These are phyloP conservation scores for Vararia minispora DNA, from an alignment of 768 basidiomycete genomes.

Conservation along the genomic window DNA sequence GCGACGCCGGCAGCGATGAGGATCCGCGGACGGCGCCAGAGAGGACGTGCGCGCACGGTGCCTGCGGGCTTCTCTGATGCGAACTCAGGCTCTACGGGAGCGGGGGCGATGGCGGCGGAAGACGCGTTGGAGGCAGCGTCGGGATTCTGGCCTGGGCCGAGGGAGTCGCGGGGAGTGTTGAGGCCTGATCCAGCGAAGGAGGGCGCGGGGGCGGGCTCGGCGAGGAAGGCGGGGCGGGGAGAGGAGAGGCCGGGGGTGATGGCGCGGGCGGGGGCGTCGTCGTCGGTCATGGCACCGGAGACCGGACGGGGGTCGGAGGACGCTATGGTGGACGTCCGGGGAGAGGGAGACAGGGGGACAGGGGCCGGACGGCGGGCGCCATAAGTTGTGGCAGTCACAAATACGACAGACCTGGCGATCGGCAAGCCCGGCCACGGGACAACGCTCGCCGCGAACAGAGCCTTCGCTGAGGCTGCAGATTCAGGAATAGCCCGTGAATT, in stretches of 20 bases:
- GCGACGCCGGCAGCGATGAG: conserved; percentile 3
- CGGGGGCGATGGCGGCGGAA: too few relatives aligned
- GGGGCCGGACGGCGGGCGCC: not conserved
- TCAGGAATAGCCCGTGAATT: too few relatives aligned
- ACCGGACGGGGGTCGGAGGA: conserved; percentile 6
- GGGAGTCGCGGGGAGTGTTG: conserved; percentile 3
- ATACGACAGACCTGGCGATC: too few relatives aligned
- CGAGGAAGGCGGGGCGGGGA: not conserved
- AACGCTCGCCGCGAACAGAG: too few relatives aligned
- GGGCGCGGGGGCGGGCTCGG: too few relatives aligned
- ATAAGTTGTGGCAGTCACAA: not conserved
- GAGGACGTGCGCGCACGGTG: not conserved
- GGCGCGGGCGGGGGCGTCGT: conserved; percentile 2
- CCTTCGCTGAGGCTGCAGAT: too few relatives aligned
- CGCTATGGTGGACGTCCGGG: conserved; percentile 5
- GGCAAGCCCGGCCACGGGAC: too few relatives aligned
- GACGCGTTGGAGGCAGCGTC: too few relatives aligned
- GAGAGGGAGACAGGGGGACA: not conserved
- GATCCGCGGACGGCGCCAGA: conserved; percentile 3
- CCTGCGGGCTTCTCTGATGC: too few relatives aligned
- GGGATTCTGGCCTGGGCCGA: not conserved
- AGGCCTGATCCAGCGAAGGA: too few relatives aligned
- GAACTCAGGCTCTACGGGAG: too few relatives aligned
- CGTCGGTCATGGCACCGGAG: conserved; percentile 4
- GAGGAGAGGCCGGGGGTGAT: not conserved